A percentile compares a stretch with the other conserved stretches of the same genome.
phyloP scores from a whole-genome alignment of 2,329 filamentous ascomycete species.

The Verticillium isaacii region DNA sequence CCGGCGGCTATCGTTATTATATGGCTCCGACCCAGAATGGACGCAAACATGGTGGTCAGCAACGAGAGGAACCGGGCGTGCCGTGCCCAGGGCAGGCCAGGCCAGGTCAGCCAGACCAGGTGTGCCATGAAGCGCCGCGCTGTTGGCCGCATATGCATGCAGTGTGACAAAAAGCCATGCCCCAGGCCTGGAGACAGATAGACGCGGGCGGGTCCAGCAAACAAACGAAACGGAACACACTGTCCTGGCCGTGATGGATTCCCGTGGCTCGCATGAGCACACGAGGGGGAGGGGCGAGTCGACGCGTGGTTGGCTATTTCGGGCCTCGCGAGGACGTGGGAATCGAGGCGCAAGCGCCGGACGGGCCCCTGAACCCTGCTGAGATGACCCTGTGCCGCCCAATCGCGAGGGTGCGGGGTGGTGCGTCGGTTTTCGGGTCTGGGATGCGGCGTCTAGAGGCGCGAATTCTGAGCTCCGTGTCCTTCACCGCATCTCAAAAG shows the following conservation, averaged over 20 bases:
- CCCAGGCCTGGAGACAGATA: neutral
- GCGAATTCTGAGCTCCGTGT: neutral
- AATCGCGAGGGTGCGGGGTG: neutral
- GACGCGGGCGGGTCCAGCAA: slow-evolving; percentile 5
- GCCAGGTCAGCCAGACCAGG: neutral
- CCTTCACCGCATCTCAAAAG: neutral
- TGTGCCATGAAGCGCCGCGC: slow-evolving; percentile 1
- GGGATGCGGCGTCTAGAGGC: neutral
- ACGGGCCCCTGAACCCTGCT: neutral
- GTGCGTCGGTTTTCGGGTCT: neutral
- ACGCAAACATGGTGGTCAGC: neutral
- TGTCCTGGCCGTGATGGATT: neutral
- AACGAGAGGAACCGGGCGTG: neutral
- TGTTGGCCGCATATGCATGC: slow-evolving; percentile 4
- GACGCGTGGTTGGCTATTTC: slow-evolving; percentile 1
- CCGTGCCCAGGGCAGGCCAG: neutral
- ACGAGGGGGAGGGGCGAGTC: neutral
- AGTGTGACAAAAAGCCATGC: neutral
- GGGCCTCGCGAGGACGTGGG: neutral
- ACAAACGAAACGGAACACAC: slow-evolving; percentile 1
- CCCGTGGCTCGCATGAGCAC: neutral
- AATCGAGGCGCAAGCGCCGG: neutral
- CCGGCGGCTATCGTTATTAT: slow-evolving; percentile 19
- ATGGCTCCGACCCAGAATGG: neutral
- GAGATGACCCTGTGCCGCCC: neutral